These are phyloP conservation scores for Penicillium sp. DNA, from an alignment of 2,329 filamentous ascomycete species.

Conservation along the genomic window DNA sequence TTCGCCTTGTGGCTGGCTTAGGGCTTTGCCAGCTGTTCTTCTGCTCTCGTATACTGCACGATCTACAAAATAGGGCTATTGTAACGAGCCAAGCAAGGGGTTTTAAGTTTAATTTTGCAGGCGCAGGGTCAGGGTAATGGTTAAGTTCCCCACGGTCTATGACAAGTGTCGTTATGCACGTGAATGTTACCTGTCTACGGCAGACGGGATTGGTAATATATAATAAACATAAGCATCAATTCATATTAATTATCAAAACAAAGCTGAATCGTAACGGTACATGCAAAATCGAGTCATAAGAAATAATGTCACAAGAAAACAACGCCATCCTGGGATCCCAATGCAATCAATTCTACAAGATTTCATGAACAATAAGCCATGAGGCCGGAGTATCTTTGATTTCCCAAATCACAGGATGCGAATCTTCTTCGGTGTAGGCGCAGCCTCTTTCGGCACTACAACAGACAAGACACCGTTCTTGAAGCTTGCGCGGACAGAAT, in stretches of 20 bases:
- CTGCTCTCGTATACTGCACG: neutral
- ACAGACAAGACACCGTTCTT: constrained; percentile 60
- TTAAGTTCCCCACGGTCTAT: neutral
- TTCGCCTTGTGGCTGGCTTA: neutral
- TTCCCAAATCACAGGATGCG: constrained; percentile 48
- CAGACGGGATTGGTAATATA: neutral
- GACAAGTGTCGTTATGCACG: neutral
- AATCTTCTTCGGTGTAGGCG: constrained; percentile 53
- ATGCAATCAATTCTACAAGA: constrained; percentile 4
- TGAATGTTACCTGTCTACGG: constrained; percentile 5
- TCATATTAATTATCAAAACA: neutral
- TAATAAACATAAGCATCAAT: neutral
- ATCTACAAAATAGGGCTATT: neutral
- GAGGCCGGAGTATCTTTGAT: neutral
- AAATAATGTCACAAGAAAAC: neutral
- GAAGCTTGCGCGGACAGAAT: constrained; percentile 57
- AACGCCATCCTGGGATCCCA: neutral
- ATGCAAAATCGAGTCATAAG: neutral
- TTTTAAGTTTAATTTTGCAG: neutral
- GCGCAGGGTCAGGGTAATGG: neutral
- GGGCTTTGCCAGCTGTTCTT: too few relatives aligned
- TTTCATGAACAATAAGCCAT: neutral
- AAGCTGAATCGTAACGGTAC: too few relatives aligned
- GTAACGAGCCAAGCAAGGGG: constrained; percentile 1
- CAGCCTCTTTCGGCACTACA: constrained; percentile 55